Evolutionary conservation across 306 rosid genomes (phyloP).

Genomic region (Benincasa hispida): DNA sequence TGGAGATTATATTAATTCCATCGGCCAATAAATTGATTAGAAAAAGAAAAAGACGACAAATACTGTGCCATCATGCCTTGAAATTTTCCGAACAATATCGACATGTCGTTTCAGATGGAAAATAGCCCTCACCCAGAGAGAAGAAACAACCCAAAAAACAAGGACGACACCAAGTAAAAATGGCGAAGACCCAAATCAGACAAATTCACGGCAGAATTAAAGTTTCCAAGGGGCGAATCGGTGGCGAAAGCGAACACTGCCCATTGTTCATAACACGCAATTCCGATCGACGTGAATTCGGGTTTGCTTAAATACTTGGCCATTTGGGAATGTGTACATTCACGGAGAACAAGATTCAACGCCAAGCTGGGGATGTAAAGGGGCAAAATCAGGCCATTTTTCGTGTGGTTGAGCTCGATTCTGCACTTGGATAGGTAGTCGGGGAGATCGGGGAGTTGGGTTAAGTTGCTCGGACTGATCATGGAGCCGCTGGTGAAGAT

Average conservation of each 20-base stretch:
- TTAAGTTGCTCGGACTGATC: not conserved
- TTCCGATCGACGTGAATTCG: conserved; percentile 4
- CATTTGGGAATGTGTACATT: not conserved
- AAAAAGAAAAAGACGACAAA: too few species aligned
- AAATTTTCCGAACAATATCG: not conserved
- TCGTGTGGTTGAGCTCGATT: not conserved
- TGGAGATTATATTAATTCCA: too few species aligned
- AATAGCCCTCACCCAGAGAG: not conserved
- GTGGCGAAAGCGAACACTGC: conserved; percentile 3
- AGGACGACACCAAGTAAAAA: not conserved
- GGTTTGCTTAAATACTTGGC: not conserved
- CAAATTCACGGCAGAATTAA: not conserved
- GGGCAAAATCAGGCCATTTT: not conserved
- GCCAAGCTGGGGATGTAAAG: not conserved
- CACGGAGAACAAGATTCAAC: not conserved
- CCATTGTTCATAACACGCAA: not conserved
- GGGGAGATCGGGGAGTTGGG: not conserved
- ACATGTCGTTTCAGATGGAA: not conserved
- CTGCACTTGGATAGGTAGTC: not conserved
- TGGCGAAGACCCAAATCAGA: not conserved
- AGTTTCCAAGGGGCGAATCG: not conserved
- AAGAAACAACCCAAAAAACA: not conserved
- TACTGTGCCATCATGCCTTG: not conserved
- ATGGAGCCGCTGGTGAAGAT: not conserved
- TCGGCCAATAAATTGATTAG: too few species aligned